These are phyloP conservation scores for Starmerella riodocensis DNA, from an alignment of 805 yeast genomes.

Conservation along the genomic window DNA sequence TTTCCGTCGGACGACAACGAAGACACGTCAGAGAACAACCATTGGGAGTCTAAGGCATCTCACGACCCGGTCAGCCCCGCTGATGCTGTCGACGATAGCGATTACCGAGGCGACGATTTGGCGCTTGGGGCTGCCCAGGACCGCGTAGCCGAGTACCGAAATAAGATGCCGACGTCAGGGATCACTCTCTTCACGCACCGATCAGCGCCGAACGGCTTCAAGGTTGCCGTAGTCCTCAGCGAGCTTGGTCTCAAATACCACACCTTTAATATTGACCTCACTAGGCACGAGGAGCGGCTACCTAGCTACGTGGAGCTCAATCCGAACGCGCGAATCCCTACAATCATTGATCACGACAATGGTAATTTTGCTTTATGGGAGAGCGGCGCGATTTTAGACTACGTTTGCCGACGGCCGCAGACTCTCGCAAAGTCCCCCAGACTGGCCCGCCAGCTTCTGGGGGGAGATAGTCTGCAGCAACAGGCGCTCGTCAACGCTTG, in stretches of 20 bases:
- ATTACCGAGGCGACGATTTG: too few species aligned
- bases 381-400: slow-evolving; percentile 80
- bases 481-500: slow-evolving; percentile 77
- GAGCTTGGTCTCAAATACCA: slow-evolving; percentile 70
- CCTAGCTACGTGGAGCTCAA: slow-evolving; percentile 89
- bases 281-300: slow-evolving; percentile 76
- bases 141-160: slow-evolving; percentile 57
- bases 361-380: slow-evolving; percentile 85
- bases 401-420: slow-evolving; percentile 44
- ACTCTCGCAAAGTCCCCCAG: slow-evolving; percentile 32
- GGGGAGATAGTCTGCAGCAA: slow-evolving; percentile 65
- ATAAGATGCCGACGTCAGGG: slow-evolving; percentile 66
- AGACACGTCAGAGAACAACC: too few species aligned
- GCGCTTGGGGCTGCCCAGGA: slow-evolving; percentile 20
- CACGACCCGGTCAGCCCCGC: not conserved
- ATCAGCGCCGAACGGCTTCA: slow-evolving; percentile 91
- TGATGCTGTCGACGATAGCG: not conserved
- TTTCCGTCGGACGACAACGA: not conserved
- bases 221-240: slow-evolving; percentile 78
- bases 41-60: not conserved
- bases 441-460: slow-evolving; percentile 38
- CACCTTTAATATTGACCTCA: slow-evolving; percentile 76
- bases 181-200: slow-evolving; percentile 72
- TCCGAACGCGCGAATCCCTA: slow-evolving; percentile 94
- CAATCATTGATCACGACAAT: slow-evolving; percentile 74